Percentiles rank a stretch among this genome's conserved stretches.
These are phyloP conservation scores for Discostella stelligera DNA, from an alignment of 352 stramenopile genomes.

Conservation along the genomic window DNA sequence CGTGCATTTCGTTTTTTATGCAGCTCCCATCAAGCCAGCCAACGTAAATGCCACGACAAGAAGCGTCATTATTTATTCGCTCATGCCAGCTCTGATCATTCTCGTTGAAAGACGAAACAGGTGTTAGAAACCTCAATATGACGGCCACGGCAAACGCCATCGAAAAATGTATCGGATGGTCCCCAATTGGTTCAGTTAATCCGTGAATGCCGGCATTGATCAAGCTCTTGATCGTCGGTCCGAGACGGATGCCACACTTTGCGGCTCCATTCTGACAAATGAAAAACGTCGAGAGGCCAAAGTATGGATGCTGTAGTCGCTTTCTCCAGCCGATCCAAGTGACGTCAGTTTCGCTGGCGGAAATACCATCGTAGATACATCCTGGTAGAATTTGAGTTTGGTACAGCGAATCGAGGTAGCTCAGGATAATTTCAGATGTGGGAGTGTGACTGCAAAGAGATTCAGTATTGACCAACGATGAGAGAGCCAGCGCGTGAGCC, in stretches of 20 bases:
- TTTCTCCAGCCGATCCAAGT: constrained; percentile 85
- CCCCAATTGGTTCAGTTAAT: background rate
- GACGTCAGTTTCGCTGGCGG: constrained; percentile 41
- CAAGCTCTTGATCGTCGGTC: constrained; percentile 65
- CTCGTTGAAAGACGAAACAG: constrained; percentile 19
- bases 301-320: constrained; percentile 86
- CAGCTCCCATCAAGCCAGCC: constrained; percentile 57
- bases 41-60: constrained; percentile 38
- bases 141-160: constrained; percentile 79
- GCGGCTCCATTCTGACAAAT: constrained; percentile 87
- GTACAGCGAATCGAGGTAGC: constrained; percentile 87
- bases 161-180: constrained; percentile 49
- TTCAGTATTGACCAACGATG: constrained; percentile 51
- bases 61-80: background rate
- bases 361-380: constrained; percentile 45
- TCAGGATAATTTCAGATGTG: constrained; percentile 36
- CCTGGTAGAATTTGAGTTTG: constrained; percentile 83
- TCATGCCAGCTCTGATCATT: background rate
- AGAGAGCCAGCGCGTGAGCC: constrained; percentile 81
- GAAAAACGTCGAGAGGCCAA: constrained; percentile 91
- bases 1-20: background rate
- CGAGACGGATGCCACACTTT: constrained; percentile 81
- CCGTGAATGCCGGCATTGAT: constrained; percentile 4
- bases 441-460: constrained; percentile 20
- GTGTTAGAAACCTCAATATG: constrained; percentile 81